phyloP scores from a whole-genome alignment of 1,284 basidiomycete genomes.

The Agroathelia rolfsii region DNA sequence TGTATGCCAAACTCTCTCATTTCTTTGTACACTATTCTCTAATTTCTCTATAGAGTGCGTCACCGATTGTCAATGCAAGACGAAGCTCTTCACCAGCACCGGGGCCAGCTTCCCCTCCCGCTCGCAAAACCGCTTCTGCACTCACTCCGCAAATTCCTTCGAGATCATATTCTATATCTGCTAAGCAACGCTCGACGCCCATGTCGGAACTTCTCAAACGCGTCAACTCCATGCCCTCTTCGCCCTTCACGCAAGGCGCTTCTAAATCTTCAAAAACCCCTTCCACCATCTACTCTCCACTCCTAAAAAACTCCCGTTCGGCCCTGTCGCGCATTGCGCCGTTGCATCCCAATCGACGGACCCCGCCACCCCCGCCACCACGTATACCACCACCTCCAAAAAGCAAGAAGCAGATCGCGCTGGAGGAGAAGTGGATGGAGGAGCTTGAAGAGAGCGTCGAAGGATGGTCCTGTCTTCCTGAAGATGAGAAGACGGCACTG shows the following conservation, averaged over 20 bases:
- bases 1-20: too few species aligned
- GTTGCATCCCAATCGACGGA: constrained; percentile 57
- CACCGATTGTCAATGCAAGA: too few species aligned
- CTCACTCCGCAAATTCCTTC: background rate
- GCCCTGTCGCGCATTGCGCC: constrained; percentile 60
- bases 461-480: constrained; percentile 59
- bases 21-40: too few species aligned
- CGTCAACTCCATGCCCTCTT: constrained; percentile 54
- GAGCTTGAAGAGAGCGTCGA: constrained; percentile 63
- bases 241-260: constrained; percentile 50
- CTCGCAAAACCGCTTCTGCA: background rate
- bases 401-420: constrained; percentile 63
- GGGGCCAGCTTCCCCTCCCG: too few species aligned
- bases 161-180: constrained; percentile 19
- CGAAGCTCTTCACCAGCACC: too few species aligned
- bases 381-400: constrained; percentile 57
- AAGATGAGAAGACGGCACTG: constrained; percentile 51
- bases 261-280: constrained; percentile 24
- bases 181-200: constrained; percentile 38
- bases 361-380: constrained; percentile 59
- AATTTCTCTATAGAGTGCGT: too few species aligned
- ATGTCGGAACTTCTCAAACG: constrained; percentile 69
- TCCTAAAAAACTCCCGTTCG: constrained; percentile 51
- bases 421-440: constrained; percentile 71
- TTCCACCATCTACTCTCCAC: constrained; percentile 41